Evolutionary conservation across 805 yeast genomes (phyloP).

Genomic region (Spencermartinsiella europaea): DNA sequence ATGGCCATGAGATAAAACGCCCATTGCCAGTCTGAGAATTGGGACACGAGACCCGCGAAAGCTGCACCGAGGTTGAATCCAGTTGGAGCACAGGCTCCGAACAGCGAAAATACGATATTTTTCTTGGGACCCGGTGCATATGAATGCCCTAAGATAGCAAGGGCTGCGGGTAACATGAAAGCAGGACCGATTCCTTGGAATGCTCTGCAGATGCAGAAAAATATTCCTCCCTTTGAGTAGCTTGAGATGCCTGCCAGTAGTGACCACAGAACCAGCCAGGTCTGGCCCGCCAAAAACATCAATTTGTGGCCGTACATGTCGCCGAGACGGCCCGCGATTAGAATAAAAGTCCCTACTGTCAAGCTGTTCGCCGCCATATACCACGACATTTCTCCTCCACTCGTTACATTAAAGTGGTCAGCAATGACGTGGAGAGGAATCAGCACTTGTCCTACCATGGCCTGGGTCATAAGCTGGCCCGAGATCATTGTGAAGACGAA

Average conservation of each 20-base stretch:
- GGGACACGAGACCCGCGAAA: constrained; percentile 46
- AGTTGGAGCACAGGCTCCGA: constrained; percentile 59
- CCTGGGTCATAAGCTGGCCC: constrained; percentile 39
- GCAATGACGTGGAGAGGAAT: constrained; percentile 30
- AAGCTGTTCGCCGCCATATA: constrained; percentile 66
- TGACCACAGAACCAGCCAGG: constrained; percentile 53
- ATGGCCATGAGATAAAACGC: constrained; percentile 47
- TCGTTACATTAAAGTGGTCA: constrained; percentile 25
- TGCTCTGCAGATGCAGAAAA: constrained; percentile 43
- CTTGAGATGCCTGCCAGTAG: constrained; percentile 54
- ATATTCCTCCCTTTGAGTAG: constrained; percentile 34
- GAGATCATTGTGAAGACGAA: constrained; percentile 26
- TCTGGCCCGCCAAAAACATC: constrained; percentile 51
- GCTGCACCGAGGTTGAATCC: constrained; percentile 56
- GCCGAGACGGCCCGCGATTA: constrained; percentile 65
- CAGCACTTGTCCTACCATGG: constrained; percentile 32
- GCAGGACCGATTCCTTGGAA: constrained; percentile 65
- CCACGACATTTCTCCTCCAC: constrained; percentile 46
- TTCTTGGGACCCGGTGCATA: constrained; percentile 45
- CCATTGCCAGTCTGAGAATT: constrained; percentile 52
- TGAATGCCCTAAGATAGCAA: constrained; percentile 47
- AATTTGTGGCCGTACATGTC: constrained; percentile 63
- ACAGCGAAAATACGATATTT: constrained; percentile 48
- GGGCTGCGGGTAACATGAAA: constrained; percentile 51
- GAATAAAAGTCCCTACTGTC: constrained; percentile 67